These are phyloP conservation scores for Scopulariopsis brevicaulis DNA, from an alignment of 2,329 filamentous ascomycete genomes.

Conservation along the genomic window DNA sequence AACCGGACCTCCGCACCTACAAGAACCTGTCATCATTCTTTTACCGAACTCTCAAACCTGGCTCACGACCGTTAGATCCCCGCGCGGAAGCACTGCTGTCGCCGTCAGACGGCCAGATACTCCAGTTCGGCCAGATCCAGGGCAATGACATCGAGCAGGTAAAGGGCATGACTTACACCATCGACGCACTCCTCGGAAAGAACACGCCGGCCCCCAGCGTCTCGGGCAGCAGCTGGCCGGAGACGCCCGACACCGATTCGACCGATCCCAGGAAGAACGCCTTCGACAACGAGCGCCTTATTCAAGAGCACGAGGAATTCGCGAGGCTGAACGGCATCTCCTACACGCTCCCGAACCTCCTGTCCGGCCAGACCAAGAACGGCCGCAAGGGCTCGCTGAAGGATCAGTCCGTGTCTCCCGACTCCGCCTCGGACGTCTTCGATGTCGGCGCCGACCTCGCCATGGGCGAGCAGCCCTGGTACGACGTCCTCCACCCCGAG, in stretches of 20 bases:
- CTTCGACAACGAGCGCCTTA: conserved; percentile 48
- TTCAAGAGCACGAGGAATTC: conserved; percentile 83
- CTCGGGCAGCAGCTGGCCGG: conserved; percentile 18
- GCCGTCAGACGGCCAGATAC: conserved; percentile 79
- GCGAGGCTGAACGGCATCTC: conserved; percentile 89
- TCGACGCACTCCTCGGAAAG: conserved; percentile 81
- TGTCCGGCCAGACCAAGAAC: conserved; percentile 56
- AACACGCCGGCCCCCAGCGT: conserved; percentile 45
- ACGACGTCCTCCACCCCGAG: conserved; percentile 49
- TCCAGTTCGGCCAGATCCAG: conserved; percentile 88
- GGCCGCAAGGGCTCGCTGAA: conserved; percentile 38
- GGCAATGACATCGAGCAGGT: conserved; percentile 95
- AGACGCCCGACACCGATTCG: conserved; percentile 2
- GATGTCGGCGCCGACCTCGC: conserved; percentile 79
- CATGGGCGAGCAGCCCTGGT: conserved; percentile 59
- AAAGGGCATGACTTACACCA: conserved; percentile 95
- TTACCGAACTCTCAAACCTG: conserved; percentile 88
- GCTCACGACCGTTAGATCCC: conserved; percentile 72
- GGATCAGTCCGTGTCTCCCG: conserved; percentile 61
- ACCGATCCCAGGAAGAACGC: conserved; percentile 12
- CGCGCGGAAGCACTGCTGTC: conserved; percentile 72
- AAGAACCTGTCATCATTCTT: conserved; percentile 95
- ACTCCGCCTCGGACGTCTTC: conserved; percentile 59
- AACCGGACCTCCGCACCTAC: conserved; percentile 79
- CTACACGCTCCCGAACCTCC: conserved; percentile 79